Conservation (phyloP, 805 yeast genomes). For the Zygosaccharomyces bisporus region DNA sequence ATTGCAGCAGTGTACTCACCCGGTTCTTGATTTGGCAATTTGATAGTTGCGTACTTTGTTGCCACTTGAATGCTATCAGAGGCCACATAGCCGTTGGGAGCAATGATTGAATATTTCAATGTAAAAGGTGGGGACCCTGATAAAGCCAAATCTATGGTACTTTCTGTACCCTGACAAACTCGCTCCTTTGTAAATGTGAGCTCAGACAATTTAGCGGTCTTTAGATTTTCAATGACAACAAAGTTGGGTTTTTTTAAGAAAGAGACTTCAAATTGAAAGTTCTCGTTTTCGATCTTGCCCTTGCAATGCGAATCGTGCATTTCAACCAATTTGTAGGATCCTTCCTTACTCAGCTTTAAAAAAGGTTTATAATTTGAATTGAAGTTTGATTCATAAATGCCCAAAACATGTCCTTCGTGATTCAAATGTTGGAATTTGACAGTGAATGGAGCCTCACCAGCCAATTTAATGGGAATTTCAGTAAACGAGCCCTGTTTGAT, state of each 20-base stretch:
- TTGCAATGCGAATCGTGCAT: constrained; percentile 51
- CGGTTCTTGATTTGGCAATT: constrained; percentile 41
- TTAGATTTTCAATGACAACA: constrained; percentile 36
- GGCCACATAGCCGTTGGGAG: constrained; percentile 50
- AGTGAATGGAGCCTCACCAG: constrained; percentile 55
- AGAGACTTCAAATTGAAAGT: constrained; percentile 37
- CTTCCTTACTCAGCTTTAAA: constrained; percentile 42
- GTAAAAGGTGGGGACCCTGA: constrained; percentile 63
- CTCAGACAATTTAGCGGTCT: constrained; percentile 23
- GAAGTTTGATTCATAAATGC: constrained; percentile 24
- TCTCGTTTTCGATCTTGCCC: constrained; percentile 42
- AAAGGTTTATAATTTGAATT: constrained; percentile 32
- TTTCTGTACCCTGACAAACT: constrained; percentile 49
- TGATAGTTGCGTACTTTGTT: constrained; percentile 48
- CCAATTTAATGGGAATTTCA: constrained; percentile 54
- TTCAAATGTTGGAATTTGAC: constrained; percentile 37
- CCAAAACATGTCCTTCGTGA: constrained; percentile 28
- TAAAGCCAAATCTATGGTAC: constrained; percentile 47
- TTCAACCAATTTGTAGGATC: constrained; percentile 44
- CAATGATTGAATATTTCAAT: constrained; percentile 58
- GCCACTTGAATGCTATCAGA: constrained; percentile 46
- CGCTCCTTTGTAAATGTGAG: constrained; percentile 35
- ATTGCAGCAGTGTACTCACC: constrained; percentile 65
- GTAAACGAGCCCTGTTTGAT: constrained; percentile 61
- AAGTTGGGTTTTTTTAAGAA: constrained; percentile 48